Base-by-base conservation (phyloP, 345 rosid genomes). In the Citrus sp. region DNA sequence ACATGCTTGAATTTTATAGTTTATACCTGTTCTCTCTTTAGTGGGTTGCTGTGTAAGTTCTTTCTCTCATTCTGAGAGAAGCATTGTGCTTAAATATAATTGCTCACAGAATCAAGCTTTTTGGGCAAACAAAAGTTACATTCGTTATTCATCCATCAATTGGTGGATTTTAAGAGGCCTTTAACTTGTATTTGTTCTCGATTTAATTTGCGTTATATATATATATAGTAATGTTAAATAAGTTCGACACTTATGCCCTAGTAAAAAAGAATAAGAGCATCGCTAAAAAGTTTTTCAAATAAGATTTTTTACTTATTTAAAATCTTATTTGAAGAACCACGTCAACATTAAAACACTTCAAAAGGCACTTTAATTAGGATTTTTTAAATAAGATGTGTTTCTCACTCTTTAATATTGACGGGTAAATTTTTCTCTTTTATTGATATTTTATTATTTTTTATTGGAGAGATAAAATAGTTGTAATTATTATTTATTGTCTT, bases 341-440 rank as follows among this genome's bases (percentile, higher is more conserved):
- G 9, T 40, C 3, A 40, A 9, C 3, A 40, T 40, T 40, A 34
- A 9, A 40, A 40, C 0, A 40, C 13, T 38, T 7, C 1, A 38
- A 38, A 38, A 7, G 2, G 0, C 0, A 1, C 0, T 40, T 40
- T 9, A 40, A 40, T 40, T 40, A 40, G 0, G 46, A 40, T 8
- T 40, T 2, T 40, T 40, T 9, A 9, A 40, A 9, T 9, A 40
- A 40, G 2, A 40, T 40, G 0, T 40, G 2, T 2, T 38, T 38
- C 0, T 1, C 12, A 38, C 3, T 38, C 10, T 38, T 38, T 3
- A 38, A 38, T 9, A 9, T 40, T 40, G 3, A 0, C 0, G 0
- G 10, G 13, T 40, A 3, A 9, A 9, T 40, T 9, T 40, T 0
- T 40, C 3, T 40, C 13, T 40, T 40, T 9, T 40, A 9, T 40